Conservation (phyloP, 768 basidiomycete genomes). For the Calvatia gigantea region DNA sequence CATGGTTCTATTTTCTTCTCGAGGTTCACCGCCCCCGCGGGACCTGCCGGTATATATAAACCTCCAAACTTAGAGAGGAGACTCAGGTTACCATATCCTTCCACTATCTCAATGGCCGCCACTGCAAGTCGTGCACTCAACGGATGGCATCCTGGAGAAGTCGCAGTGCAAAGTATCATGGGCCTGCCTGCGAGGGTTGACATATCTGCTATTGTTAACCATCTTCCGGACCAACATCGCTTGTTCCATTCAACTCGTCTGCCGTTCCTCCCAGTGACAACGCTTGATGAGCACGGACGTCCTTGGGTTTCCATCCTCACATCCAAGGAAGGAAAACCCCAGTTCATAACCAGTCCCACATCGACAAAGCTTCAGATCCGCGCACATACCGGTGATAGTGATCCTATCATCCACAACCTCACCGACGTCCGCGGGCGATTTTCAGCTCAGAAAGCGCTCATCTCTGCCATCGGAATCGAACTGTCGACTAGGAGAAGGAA, state of each 20-base stretch:
- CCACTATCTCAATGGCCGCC: not conserved
- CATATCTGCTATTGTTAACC: conserved; percentile 23
- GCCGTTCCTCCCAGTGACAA: conserved; percentile 55
- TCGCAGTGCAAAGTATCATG: conserved; percentile 43
- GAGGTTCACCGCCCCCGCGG: not conserved
- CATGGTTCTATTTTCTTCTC: not conserved
- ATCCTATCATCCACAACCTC: conserved; percentile 44
- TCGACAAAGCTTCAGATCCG: conserved; percentile 35
- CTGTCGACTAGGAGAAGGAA: conserved; percentile 54
- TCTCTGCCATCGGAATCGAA: conserved; percentile 62
- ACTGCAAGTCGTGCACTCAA: conserved; percentile 20
- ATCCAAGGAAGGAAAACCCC: conserved; percentile 37
- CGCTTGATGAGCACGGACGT: conserved; percentile 43
- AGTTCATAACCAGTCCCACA: conserved; percentile 33
- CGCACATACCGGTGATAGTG: conserved; percentile 49
- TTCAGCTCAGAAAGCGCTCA: conserved; percentile 24
- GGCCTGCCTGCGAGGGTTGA: conserved; percentile 18
- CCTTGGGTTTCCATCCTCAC: conserved; percentile 62
- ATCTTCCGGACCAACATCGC: conserved; percentile 42
- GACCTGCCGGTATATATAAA: not conserved
- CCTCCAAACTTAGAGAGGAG: not conserved
- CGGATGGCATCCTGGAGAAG: conserved; percentile 54
- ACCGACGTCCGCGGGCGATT: conserved; percentile 14
- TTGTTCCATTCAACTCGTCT: conserved; percentile 44
- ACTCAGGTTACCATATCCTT: not conserved